These are phyloP conservation scores for Naematelia encephala DNA, from an alignment of 768 basidiomycete species.

Conservation along the genomic window DNA sequence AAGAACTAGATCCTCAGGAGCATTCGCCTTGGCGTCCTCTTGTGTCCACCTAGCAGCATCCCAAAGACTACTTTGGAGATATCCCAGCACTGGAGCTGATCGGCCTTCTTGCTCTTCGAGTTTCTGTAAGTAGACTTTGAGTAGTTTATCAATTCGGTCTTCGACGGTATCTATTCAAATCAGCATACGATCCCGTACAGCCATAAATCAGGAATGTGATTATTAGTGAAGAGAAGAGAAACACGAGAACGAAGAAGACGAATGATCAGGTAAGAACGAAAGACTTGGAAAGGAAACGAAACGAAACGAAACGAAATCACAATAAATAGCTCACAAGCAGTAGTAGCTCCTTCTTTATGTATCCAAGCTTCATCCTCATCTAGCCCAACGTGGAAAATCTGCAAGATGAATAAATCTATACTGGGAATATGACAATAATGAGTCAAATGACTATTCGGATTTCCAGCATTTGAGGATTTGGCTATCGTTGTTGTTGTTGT, in stretches of 20 bases:
- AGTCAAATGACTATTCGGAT: background rate
- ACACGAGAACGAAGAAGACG: too few species aligned
- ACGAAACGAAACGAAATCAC: too few species aligned
- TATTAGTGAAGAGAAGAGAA: too few species aligned
- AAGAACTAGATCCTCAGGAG: background rate
- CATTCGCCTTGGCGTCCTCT: constrained; percentile 12
- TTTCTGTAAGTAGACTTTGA: constrained; percentile 11
- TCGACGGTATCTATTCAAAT: constrained; percentile 17
- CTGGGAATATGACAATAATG: constrained; percentile 26
- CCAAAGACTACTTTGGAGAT: constrained; percentile 21
- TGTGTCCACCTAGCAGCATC: constrained; percentile 26
- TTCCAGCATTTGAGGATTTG: too few species aligned
- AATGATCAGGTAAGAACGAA: too few species aligned
- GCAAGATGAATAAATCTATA: constrained; percentile 33
- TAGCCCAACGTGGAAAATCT: constrained; percentile 36
- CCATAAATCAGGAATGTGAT: too few species aligned
- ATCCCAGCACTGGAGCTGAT: constrained; percentile 14
- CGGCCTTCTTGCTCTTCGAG: background rate
- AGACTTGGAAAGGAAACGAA: too few species aligned
- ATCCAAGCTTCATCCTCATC: constrained; percentile 27
- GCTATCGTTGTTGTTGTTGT: background rate
- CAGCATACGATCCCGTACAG: too few species aligned
- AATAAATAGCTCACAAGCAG: background rate
- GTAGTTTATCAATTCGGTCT: constrained; percentile 16
- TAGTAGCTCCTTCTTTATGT: constrained; percentile 5